Conservation (phyloP, 306 rosid species). For the Macrotyloma uniflorum region DNA sequence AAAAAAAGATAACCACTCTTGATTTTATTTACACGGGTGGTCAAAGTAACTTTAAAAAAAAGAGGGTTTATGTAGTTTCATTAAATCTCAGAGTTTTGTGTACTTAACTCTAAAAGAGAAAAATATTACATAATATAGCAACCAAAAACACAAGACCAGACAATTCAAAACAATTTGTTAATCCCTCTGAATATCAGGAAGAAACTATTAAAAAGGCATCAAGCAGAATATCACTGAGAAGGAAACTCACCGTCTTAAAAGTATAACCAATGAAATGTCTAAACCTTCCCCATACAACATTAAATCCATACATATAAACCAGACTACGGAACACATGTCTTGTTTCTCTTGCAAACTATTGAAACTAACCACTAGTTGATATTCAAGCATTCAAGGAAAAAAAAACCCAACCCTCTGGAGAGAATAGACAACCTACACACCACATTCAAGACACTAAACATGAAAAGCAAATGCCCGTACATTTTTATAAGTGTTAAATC, state of each 20-base stretch:
- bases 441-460: background rate
- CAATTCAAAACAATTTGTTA: background rate
- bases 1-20: too few relatives aligned
- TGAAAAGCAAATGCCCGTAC: constrained; percentile 1
- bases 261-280: background rate
- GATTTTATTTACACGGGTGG: too few relatives aligned
- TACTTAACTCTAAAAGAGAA: too few relatives aligned
- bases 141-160: too few relatives aligned
- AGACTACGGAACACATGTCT: background rate
- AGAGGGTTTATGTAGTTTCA: too few relatives aligned
- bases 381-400: background rate
- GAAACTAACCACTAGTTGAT: background rate
- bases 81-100: too few relatives aligned
- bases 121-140: too few relatives aligned
- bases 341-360: background rate
- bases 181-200: background rate
- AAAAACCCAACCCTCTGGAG: background rate
- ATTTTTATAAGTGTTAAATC: constrained; percentile 12
- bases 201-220: background rate
- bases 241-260: background rate
- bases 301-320: background rate
- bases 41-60: too few relatives aligned
- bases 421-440: background rate
- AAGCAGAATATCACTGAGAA: background rate
- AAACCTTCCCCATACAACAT: background rate